These are phyloP conservation scores for Pseudocercospora fuligena DNA, from an alignment of 2,329 filamentous ascomycete species.

Conservation along the genomic window DNA sequence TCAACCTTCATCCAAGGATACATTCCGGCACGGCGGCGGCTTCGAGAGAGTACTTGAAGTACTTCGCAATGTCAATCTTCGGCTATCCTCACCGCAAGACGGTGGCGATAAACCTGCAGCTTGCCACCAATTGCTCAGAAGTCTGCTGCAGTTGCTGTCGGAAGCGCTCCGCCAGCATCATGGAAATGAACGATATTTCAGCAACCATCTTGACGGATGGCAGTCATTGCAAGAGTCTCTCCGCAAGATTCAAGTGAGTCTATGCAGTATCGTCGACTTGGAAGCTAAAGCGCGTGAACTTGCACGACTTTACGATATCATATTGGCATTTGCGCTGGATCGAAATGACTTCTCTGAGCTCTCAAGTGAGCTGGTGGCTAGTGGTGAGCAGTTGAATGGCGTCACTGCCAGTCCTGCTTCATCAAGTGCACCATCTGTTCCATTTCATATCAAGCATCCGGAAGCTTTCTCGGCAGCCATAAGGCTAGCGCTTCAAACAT, in stretches of 20 bases:
- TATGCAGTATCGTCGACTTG: not conserved
- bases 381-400: not conserved
- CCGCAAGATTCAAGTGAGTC: conserved; percentile 51
- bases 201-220: conserved; percentile 77
- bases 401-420: not conserved
- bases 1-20: conserved; percentile 33
- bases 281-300: conserved; percentile 7
- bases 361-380: not conserved
- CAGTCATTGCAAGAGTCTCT: conserved; percentile 74
- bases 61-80: conserved; percentile 23
- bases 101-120: conserved; percentile 2
- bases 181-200: conserved; percentile 88
- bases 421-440: not conserved
- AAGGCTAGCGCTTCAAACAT: not conserved
- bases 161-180: conserved; percentile 77
- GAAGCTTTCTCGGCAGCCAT: not conserved
- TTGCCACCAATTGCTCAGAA: conserved; percentile 18
- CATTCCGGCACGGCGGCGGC: conserved; percentile 39
- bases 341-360: not conserved
- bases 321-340: conserved; percentile 25
- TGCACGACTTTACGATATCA: conserved; percentile 18
- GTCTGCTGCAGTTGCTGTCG: conserved; percentile 62
- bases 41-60: conserved; percentile 36
- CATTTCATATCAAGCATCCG: not conserved
- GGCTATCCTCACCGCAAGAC: conserved; percentile 20